Base-by-base conservation (phyloP, 768 basidiomycete genomes). In the Artomyces pyxidatus region DNA sequence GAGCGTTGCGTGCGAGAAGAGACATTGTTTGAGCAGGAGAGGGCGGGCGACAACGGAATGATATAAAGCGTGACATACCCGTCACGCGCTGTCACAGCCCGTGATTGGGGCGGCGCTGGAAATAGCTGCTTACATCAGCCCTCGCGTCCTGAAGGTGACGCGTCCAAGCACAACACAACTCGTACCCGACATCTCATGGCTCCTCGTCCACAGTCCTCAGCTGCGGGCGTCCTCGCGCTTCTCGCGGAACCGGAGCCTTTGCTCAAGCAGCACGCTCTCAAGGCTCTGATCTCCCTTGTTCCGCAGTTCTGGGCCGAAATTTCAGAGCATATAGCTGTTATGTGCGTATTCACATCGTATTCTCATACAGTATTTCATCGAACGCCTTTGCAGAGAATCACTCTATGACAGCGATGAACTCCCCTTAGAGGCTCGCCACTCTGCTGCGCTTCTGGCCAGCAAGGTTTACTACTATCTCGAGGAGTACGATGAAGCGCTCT, bases 271-370 rank as follows among this genome's bases (percentile, higher is more conserved):
- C 88, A 96, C 74, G 96, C 96, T 21, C 81, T 99, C 58, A 79
- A 80, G 43, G 77, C 84, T 39, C 75, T 99, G 46, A 86, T 81
- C 60, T 70, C 78, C 14, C 78, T 97, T 39, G 91, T 98, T 6
- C 81, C 93, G 32, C 85, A 88, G 59, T 98, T 97, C 68, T 99
- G 96, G 96, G 86, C 95, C 41, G 96, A 99, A 74, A 95, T 98
- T 61, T 93, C 91, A 58, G 96, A 99, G 67, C 81, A 88, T 63
- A 85, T 97, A 59, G 78, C 86, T 28, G 71, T 82, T 51, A 92
- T 98, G 94, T 90, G 64, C 59, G 89, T 71, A 6, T 42, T 45
- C n/a, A 17, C 42, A 22, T 32, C 37, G 12, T n/a, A 14, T 30
- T 37, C 4, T 7, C 29, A 16, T 50, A 42, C 22, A 9, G 17